Percentiles rank a stretch among this genome's conserved stretches.
These are phyloP conservation scores for Jaenimonas drosophilae DNA, from an alignment of 208 protist species.

Conservation along the genomic window DNA sequence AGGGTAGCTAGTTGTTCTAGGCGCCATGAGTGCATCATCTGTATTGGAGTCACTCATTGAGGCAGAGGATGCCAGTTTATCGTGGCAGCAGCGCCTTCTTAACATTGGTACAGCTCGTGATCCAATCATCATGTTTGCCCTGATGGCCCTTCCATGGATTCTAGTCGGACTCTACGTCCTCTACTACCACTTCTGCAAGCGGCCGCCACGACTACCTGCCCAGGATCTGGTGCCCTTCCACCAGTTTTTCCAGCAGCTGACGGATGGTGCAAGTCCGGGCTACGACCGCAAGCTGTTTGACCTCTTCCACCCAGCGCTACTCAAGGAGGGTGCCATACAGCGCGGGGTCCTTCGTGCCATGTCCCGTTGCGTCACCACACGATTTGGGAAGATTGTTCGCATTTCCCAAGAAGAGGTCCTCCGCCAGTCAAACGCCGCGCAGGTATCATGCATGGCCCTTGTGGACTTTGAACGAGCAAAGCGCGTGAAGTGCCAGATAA, in stretches of 20 bases:
- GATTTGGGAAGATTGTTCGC: slow-evolving; percentile 32
- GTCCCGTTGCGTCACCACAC: slow-evolving; percentile 49
- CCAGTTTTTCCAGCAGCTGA: slow-evolving; percentile 59
- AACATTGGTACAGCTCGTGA: not conserved
- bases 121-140: slow-evolving; percentile 3
- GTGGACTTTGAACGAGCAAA: slow-evolving; percentile 63
- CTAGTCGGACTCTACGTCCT: slow-evolving; percentile 23
- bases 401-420: slow-evolving; percentile 43
- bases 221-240: slow-evolving; percentile 41
- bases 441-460: slow-evolving; percentile 63
- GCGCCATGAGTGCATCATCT: too few species aligned
- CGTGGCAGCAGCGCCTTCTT: not conserved
- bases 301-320: slow-evolving; percentile 62
- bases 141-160: slow-evolving; percentile 28
- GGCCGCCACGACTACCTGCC: slow-evolving; percentile 16
- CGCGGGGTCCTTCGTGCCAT: slow-evolving; percentile 69
- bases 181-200: slow-evolving; percentile 38
- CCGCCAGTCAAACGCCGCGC: slow-evolving; percentile 25
- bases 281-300: slow-evolving; percentile 63
- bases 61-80: not conserved
- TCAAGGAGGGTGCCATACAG: slow-evolving; percentile 35
- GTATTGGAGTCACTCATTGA: too few species aligned
- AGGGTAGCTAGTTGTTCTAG: not conserved
- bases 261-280: slow-evolving; percentile 46
- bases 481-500: slow-evolving; percentile 55